A percentile compares a stretch with the other conserved stretches of the same genome.
Evolutionary conservation across 345 rosid species (phyloP).

Genomic region (Pugionium dolabratum): DNA sequence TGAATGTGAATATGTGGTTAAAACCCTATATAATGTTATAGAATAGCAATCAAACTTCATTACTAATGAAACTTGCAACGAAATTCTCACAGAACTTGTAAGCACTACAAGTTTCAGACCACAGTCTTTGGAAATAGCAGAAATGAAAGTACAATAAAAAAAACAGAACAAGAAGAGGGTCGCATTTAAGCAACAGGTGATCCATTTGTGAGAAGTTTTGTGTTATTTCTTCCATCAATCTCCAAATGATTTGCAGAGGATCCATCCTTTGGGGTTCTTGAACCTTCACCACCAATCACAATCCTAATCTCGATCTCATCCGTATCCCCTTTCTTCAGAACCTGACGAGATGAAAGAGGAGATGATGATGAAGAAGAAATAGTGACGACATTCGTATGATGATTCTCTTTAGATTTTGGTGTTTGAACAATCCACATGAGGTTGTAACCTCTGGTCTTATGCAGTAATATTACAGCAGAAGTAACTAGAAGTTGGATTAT

Average conservation of each 20-base stretch:
- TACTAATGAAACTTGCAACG: conserved; percentile 13
- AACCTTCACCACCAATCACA: conserved; percentile 34
- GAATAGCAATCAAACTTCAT: background rate
- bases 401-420: conserved; percentile 29
- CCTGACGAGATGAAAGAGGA: conserved; percentile 34
- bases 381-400: conserved; percentile 10
- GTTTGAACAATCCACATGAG: conserved; percentile 37
- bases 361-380: conserved; percentile 25
- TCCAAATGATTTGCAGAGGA: conserved; percentile 21
- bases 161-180: conserved; percentile 27
- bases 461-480: conserved; percentile 22
- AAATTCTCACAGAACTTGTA: conserved; percentile 26
- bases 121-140: background rate
- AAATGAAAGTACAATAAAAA: conserved; percentile 11
- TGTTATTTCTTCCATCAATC: conserved; percentile 36
- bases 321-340: conserved; percentile 26
- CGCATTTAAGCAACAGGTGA: conserved; percentile 24
- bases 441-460: conserved; percentile 32
- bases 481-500: conserved; percentile 35
- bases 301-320: conserved; percentile 36
- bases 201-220: conserved; percentile 32
- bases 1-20: conserved; percentile 17
- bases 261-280: conserved; percentile 22
- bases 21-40: background rate
- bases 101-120: conserved; percentile 31